Conservation (phyloP, 1,284 basidiomycete genomes). For the Trichosporon sp. region DNA sequence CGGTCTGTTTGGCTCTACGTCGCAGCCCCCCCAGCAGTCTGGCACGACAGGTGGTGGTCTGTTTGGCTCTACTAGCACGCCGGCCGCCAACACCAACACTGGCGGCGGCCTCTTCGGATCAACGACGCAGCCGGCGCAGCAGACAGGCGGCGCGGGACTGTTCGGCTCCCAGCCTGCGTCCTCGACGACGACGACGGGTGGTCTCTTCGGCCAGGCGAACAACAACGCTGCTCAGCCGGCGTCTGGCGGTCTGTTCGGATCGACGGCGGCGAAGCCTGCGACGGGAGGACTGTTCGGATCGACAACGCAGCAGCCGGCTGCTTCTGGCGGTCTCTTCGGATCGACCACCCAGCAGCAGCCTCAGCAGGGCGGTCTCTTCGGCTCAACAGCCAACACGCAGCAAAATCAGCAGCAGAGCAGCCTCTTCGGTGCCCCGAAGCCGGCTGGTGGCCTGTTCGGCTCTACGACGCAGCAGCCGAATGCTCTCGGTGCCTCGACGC, state of each 20-base stretch:
- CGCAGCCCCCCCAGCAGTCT: constrained; percentile 59
- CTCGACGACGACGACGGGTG: constrained; percentile 36
- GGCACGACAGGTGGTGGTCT: constrained; percentile 61
- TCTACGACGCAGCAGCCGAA: constrained; percentile 27
- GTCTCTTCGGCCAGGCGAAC: constrained; percentile 58
- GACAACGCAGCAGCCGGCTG: constrained; percentile 31
- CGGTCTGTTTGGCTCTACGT: constrained; percentile 37
- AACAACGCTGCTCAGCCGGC: constrained; percentile 37
- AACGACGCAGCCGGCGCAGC: constrained; percentile 37
- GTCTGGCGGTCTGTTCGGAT: constrained; percentile 51
- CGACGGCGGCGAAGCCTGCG: constrained; percentile 37
- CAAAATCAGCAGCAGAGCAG: constrained; percentile 18
- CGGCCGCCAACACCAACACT: constrained; percentile 51
- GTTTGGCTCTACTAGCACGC: constrained; percentile 47
- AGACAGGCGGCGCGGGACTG: constrained; percentile 40
- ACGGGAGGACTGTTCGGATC: constrained; percentile 44
- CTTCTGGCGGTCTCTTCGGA: constrained; percentile 61
- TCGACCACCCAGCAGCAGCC: constrained; percentile 28
- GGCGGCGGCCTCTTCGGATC: constrained; percentile 49
- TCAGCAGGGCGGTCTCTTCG: constrained; percentile 49
- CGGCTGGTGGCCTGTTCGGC: constrained; percentile 24
- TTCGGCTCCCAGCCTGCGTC: constrained; percentile 36
- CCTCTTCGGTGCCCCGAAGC: constrained; percentile 31
- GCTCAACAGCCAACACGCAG: constrained; percentile 45
- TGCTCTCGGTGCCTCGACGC: constrained; percentile 23